Percentiles rank a stretch among this genome's conserved stretches.
Conservation (phyloP, 192 early-diverging fungal genomes). For the Martensiomyces pterosporus region DNA sequence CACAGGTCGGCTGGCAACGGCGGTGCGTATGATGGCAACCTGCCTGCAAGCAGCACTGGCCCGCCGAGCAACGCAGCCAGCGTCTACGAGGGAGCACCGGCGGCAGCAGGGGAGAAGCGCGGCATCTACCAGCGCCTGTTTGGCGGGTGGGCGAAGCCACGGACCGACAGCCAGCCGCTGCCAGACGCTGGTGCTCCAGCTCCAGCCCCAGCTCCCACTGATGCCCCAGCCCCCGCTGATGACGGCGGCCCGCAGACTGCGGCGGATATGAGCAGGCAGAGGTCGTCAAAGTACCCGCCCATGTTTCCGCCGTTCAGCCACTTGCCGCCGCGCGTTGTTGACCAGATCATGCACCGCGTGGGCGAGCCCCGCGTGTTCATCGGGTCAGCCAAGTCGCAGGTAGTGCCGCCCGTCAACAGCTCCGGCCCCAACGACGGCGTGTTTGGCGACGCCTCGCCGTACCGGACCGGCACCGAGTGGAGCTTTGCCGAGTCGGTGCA, state of each 20-base stretch:
- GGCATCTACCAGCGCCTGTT: too few relatives aligned
- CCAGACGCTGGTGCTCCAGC: too few relatives aligned
- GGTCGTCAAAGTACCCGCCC: slow-evolving; percentile 8
- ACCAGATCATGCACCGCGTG: slow-evolving; percentile 41
- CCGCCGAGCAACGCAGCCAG: too few relatives aligned
- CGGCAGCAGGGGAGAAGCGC: too few relatives aligned
- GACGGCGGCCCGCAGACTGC: not conserved
- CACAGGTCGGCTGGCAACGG: not conserved
- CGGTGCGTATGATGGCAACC: not conserved
- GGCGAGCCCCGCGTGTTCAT: slow-evolving; percentile 49
- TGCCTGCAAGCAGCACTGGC: too few relatives aligned
- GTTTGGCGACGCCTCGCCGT: slow-evolving; percentile 28
- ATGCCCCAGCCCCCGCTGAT: not conserved
- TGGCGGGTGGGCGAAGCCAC: too few relatives aligned
- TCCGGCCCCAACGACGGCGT: slow-evolving; percentile 1
- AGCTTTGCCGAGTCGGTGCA: slow-evolving; percentile 34
- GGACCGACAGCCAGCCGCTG: too few relatives aligned
- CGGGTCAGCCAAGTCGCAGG: slow-evolving; percentile 28
- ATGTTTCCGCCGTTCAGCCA: slow-evolving; percentile 55
- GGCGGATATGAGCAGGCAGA: not conserved
- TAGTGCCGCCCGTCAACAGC: slow-evolving; percentile 22
- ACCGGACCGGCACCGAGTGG: slow-evolving; percentile 49
- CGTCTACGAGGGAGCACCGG: too few relatives aligned
- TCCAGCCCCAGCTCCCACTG: not conserved
- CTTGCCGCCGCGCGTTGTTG: slow-evolving; percentile 31